Conservation (phyloP, 768 basidiomycete species). For the Cystofilobasidium macerans region DNA sequence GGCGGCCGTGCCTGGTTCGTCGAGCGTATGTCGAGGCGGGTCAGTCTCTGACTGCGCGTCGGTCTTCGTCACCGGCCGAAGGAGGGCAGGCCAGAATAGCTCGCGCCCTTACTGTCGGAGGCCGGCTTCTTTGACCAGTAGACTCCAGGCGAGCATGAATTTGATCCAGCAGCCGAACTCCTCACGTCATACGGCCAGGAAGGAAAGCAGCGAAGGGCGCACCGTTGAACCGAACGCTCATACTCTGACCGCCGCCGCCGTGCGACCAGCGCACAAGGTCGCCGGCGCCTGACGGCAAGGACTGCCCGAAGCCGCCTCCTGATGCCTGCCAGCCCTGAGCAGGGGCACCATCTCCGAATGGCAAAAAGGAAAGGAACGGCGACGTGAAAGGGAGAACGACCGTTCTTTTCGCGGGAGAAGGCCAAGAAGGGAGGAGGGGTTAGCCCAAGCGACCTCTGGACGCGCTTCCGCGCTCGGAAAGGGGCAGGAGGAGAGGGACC, state of each 20-base stretch:
- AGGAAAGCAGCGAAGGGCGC: neutral
- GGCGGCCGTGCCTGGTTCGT: neutral
- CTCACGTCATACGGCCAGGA: no score
- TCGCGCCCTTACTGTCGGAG: no score
- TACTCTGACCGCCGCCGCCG: constrained; percentile 1
- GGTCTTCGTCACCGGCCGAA: no score
- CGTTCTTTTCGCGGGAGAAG: neutral
- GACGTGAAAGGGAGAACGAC: constrained; percentile 12
- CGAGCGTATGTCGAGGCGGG: no score
- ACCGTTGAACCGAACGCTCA: constrained; percentile 19
- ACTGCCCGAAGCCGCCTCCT: constrained; percentile 1
- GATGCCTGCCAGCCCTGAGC: neutral
- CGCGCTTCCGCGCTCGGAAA: neutral
- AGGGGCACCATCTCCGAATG: constrained; percentile 9
- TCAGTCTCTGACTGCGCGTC: no score
- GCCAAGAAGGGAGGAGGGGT: no score
- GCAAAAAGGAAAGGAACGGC: constrained; percentile 8
- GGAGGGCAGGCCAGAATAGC: no score
- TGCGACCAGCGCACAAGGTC: constrained; percentile 16
- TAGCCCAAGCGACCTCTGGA: neutral
- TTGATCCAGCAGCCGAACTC: neutral
- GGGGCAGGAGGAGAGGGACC: neutral
- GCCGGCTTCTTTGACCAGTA: no score
- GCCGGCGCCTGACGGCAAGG: neutral
- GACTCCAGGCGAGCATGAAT: neutral